Evolutionary conservation across 2,329 filamentous ascomycete genomes (phyloP).

Genomic region (Zasmidium cellare): DNA sequence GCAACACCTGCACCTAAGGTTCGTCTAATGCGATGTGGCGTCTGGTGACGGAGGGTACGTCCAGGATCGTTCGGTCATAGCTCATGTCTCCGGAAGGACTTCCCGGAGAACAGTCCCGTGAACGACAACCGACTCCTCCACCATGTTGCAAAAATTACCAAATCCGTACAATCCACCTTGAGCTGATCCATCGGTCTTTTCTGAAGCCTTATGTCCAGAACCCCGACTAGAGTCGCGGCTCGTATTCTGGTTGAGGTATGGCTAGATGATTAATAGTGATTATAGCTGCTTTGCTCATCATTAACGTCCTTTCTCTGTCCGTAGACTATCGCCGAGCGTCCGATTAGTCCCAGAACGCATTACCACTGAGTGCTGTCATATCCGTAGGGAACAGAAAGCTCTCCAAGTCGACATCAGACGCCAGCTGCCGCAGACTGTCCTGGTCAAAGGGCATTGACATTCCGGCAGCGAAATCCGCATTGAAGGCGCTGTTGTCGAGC

Average conservation of each 20-base stretch:
- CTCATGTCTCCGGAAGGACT: not conserved
- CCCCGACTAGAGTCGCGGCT: no score
- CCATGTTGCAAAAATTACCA: no score
- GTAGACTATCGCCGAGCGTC: not conserved
- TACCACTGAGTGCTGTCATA: conserved; percentile 3
- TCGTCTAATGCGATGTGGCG: not conserved
- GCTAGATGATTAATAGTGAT: no score
- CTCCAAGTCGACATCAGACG: conserved; percentile 8
- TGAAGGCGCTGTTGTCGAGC: not conserved
- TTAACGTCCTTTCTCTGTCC: no score
- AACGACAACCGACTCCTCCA: not conserved
- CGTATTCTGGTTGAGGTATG: no score
- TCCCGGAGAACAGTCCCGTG: not conserved
- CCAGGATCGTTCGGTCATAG: not conserved
- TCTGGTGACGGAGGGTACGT: not conserved
- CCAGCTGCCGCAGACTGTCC: not conserved
- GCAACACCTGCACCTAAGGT: not conserved
- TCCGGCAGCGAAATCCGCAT: not conserved
- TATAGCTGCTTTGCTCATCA: no score
- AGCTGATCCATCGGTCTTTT: no score
- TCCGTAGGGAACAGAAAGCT: conserved; percentile 15
- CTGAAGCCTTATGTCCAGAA: no score
- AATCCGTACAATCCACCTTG: no score
- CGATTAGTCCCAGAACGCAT: not conserved
- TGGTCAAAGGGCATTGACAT: not conserved